Conservation (phyloP, 2,329 filamentous ascomycete genomes). For the Myriosclerotinia scirpicola region DNA sequence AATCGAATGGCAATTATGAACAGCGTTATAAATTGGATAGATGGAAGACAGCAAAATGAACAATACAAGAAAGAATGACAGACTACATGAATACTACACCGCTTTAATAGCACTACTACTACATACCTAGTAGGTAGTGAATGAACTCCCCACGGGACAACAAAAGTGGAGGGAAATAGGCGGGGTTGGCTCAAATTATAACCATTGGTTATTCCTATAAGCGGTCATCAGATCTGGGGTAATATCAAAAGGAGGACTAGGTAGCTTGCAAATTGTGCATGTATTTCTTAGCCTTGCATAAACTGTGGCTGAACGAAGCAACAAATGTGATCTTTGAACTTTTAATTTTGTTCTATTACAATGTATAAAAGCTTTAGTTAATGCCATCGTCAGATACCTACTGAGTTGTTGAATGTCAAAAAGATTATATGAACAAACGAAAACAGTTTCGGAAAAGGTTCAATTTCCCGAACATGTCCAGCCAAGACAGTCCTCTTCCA, state of each 20-base stretch:
- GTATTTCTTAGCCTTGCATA: conserved; percentile 10
- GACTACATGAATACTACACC: not conserved
- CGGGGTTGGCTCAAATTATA: not conserved
- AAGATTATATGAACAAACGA: not conserved
- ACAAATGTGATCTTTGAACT: not conserved
- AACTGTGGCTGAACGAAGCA: conserved; percentile 8
- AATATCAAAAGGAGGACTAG: conserved; percentile 8
- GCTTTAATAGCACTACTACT: not conserved
- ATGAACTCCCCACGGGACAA: not conserved
- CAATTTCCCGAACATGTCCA: not conserved
- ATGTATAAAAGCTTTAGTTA: not conserved
- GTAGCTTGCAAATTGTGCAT: not conserved
- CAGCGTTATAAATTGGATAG: not conserved
- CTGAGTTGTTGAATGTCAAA: not conserved
- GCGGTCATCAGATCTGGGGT: conserved; percentile 15
- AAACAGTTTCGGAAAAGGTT: not conserved
- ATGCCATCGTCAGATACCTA: not conserved
- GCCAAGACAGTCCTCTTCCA: conserved; percentile 48
- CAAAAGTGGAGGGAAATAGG: not conserved
- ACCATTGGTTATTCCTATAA: not conserved
- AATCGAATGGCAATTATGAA: not conserved
- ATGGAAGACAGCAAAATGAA: not conserved
- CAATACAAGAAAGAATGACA: not conserved
- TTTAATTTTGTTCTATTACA: not conserved
- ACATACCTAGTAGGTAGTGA: not conserved